Evolutionary conservation across 208 protist genomes (phyloP).

Genomic region (Trypanosoma melophagium): DNA sequence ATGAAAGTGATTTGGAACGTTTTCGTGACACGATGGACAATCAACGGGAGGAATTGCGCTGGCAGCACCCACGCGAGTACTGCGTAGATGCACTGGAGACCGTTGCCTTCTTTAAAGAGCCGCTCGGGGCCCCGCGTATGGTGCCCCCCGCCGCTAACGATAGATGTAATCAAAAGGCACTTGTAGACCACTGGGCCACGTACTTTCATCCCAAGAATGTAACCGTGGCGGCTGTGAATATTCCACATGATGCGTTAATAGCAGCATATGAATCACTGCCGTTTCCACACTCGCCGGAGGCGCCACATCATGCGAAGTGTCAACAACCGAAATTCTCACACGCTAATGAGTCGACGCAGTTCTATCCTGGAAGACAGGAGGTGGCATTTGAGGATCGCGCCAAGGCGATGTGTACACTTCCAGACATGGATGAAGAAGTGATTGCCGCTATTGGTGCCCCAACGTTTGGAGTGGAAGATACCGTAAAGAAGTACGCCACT

Average conservation of each 20-base stretch:
- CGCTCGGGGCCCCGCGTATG: conserved; percentile 71
- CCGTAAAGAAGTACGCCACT: conserved; percentile 56
- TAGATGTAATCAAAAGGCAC: conserved; percentile 65
- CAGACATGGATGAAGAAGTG: conserved; percentile 80
- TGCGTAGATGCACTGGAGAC: conserved; percentile 74
- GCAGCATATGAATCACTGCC: conserved; percentile 79
- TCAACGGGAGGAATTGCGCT: conserved; percentile 76
- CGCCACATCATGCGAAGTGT: conserved; percentile 61
- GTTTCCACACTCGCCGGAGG: conserved; percentile 71
- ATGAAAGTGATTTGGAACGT: conserved; percentile 79
- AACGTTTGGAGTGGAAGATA: conserved; percentile 55
- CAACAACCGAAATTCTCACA: conserved; percentile 35
- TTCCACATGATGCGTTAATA: conserved; percentile 73
- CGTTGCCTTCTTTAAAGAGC: conserved; percentile 90
- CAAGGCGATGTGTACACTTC: conserved; percentile 75
- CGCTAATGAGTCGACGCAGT: conserved; percentile 70
- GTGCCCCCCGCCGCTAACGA: conserved; percentile 72
- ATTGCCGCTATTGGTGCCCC: conserved; percentile 72
- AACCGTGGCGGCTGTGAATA: conserved; percentile 77
- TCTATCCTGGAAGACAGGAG: conserved; percentile 59
- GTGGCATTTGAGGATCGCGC: conserved; percentile 69
- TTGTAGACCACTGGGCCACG: conserved; percentile 74
- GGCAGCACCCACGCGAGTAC: conserved; percentile 76
- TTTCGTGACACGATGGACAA: conserved; percentile 90
- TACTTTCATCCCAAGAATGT: conserved; percentile 69